Conservation (phyloP, 352 stramenopile species). For the Bremia lactucae region DNA sequence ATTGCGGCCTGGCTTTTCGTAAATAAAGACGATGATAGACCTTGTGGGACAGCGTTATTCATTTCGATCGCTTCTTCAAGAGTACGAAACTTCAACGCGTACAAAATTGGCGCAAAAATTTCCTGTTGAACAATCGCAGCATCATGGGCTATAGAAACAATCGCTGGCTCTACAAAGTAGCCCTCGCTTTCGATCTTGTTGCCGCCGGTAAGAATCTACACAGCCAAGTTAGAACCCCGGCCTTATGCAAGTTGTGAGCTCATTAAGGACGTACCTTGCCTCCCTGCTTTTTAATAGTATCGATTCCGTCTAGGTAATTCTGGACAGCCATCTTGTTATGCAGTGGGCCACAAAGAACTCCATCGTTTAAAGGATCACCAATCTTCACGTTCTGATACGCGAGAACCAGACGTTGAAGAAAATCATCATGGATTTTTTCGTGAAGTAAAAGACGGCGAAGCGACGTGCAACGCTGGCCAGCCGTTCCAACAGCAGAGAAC, state of each 20-base stretch:
- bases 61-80: constrained; percentile 87
- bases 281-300: constrained; percentile 80
- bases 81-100: constrained; percentile 84
- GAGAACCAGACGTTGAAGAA: constrained; percentile 69
- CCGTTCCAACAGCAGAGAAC: constrained; percentile 88
- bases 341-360: constrained; percentile 75
- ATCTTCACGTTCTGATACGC: constrained; percentile 87
- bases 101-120: constrained; percentile 88
- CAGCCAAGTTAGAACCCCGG: constrained; percentile 7
- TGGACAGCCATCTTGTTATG: constrained; percentile 71
- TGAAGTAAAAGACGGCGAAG: constrained; percentile 88
- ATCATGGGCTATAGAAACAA: constrained; percentile 76
- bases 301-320: constrained; percentile 77
- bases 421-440: constrained; percentile 85
- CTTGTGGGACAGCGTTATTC: constrained; percentile 89
- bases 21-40: constrained; percentile 86
- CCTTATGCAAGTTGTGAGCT: constrained; percentile 1
- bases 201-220: constrained; percentile 77
- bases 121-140: constrained; percentile 85
- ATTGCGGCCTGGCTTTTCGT: constrained; percentile 87
- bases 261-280: constrained; percentile 40
- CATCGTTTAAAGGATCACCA: constrained; percentile 76
- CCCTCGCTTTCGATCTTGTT: constrained; percentile 70
- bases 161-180: constrained; percentile 88
- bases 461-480: constrained; percentile 88